Percentiles rank a stretch among this genome's conserved stretches.
Evolutionary conservation across 75 land plant species (phyloP).

Genomic region (Pseudotsuga menziesii): DNA sequence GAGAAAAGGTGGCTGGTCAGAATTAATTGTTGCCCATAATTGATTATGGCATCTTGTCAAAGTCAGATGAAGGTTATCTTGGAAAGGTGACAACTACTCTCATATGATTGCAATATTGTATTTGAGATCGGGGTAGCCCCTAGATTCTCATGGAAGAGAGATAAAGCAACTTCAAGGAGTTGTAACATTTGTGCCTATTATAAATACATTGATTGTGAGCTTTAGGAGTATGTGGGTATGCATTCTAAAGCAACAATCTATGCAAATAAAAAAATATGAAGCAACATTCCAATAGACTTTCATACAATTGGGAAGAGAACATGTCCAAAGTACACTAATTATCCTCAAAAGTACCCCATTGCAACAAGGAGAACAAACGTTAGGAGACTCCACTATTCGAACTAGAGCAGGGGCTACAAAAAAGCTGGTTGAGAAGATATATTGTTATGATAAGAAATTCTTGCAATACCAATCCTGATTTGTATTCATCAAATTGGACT

Average conservation of each 20-base stretch:
- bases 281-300: conserved; percentile 49
- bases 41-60: conserved; percentile 35
- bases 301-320: conserved; percentile 58
- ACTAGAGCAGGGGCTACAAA: too few species aligned
- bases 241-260: conserved; percentile 62
- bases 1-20: too few species aligned
- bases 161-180: conserved; percentile 43
- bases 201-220: conserved; percentile 63
- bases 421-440: too few species aligned
- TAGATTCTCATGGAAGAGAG: conserved; percentile 17
- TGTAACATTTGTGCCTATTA: conserved; percentile 58
- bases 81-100: conserved; percentile 52
- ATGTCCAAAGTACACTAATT: conserved; percentile 42
- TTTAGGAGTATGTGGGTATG: conserved; percentile 61
- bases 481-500: too few species aligned
- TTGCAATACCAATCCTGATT: too few species aligned
- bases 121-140: conserved; percentile 56
- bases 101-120: conserved; percentile 61
- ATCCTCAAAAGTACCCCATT: conserved; percentile 56
- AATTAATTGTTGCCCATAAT: too few species aligned
- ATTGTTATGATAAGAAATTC: too few species aligned
- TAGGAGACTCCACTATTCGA: too few species aligned
- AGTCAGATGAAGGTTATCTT: conserved; percentile 52
- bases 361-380: too few species aligned
- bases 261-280: conserved; percentile 43